Percentiles rank a stretch among this genome's conserved stretches.
These are phyloP conservation scores for Sporothrix luriei DNA, from an alignment of 2,329 filamentous ascomycete genomes.

Conservation along the genomic window DNA sequence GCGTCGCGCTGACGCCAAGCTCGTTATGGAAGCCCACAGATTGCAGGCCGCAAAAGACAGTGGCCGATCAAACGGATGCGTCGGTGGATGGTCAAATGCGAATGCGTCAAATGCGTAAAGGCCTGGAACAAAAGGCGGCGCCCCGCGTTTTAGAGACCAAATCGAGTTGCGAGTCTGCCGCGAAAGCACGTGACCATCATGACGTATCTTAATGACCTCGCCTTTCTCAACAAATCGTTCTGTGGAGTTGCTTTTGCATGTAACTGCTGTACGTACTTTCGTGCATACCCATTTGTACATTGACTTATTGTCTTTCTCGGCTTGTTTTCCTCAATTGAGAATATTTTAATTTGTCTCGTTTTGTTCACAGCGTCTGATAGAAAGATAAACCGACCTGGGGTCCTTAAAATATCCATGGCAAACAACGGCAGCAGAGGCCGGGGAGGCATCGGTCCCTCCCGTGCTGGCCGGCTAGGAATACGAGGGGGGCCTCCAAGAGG, in stretches of 20 bases:
- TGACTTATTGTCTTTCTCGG: too few relatives aligned
- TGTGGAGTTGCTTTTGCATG: background rate
- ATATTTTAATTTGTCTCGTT: background rate
- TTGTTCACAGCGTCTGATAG: background rate
- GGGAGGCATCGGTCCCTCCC: background rate
- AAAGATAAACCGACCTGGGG: too few relatives aligned
- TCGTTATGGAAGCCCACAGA: background rate
- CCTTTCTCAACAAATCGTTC: background rate
- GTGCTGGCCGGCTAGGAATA: background rate
- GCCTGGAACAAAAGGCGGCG: conserved; percentile 24
- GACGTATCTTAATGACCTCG: background rate
- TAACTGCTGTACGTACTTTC: background rate
- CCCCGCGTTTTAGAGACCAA: conserved; percentile 23
- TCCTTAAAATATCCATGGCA: conserved; percentile 10
- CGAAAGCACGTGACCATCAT: conserved; percentile 36
- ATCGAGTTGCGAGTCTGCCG: conserved; percentile 32
- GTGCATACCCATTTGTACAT: too few relatives aligned
- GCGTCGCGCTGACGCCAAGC: background rate
- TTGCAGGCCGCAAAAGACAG: conserved; percentile 2
- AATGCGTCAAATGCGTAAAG: background rate
- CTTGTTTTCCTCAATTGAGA: too few relatives aligned
- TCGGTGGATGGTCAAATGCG: background rate
- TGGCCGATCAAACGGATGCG: conserved; percentile 1
- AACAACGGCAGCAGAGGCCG: background rate
- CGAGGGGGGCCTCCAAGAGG: background rate